A percentile compares a stretch with the other conserved stretches of the same genome.
Conservation (phyloP, 805 yeast species). For the Ogataea pini region DNA sequence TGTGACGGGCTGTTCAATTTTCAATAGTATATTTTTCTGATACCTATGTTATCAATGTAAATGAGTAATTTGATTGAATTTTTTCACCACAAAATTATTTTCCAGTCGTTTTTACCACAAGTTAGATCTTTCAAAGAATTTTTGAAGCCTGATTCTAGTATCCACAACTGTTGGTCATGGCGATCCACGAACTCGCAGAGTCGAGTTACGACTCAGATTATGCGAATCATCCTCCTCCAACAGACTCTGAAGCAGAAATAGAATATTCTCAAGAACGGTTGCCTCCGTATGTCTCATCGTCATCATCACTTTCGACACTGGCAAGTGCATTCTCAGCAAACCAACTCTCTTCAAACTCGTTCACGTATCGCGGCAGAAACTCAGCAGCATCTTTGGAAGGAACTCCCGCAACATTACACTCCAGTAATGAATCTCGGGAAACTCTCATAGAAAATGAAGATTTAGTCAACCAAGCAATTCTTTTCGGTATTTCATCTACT, state of each 20-base stretch:
- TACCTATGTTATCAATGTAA: too few relatives aligned
- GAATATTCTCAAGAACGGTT: constrained; percentile 13
- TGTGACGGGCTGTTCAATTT: background rate
- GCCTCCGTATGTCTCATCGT: constrained; percentile 18
- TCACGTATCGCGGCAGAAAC: constrained; percentile 1
- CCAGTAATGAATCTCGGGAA: constrained; percentile 12
- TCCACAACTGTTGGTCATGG: background rate
- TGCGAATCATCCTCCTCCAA: constrained; percentile 44
- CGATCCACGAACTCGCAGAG: constrained; percentile 6
- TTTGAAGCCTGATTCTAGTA: too few relatives aligned
- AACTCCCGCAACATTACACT: constrained; percentile 5
- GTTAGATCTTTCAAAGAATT: too few relatives aligned
- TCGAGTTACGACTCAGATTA: constrained; percentile 33
- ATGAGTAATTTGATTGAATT: background rate
- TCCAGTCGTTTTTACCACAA: too few relatives aligned
- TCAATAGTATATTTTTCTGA: constrained; percentile 5
- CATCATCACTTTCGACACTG: constrained; percentile 19
- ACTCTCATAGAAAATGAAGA: constrained; percentile 17
- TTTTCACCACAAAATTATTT: background rate
- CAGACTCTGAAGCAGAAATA: constrained; percentile 32
- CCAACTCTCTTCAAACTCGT: background rate
- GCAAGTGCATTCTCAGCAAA: constrained; percentile 2
- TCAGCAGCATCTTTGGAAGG: background rate
- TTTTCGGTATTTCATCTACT: constrained; percentile 30
- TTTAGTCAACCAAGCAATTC: constrained; percentile 19